Base-by-base conservation (phyloP, 129 eudicot species). In the Flaveria brownii region DNA sequence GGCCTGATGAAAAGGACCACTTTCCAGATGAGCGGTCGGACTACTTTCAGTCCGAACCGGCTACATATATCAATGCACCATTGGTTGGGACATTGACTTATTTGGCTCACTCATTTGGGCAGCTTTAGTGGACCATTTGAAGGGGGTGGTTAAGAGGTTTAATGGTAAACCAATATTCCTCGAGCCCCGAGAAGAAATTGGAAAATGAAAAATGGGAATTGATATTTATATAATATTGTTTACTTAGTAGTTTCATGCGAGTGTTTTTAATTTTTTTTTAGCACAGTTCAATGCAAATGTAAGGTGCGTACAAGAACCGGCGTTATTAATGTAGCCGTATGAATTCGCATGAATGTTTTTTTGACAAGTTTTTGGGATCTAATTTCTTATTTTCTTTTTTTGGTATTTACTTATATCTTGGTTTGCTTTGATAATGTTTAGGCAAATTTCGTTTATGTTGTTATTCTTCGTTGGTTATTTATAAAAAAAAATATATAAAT, bases 51-150 rank as follows among this genome's bases (percentile, higher is more conserved):
- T 95, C 99, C 0, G 99, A 95, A 72, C 99, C 97, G 1, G 92
- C 99, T 28, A 95, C 99, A 2, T 95, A 95, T 61, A 91, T 91
- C 23, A 95, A 91, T 46, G 97, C 99, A 9, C 99, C 99, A 30
- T 92, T 95, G 23, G 99, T 95, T 68, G 99, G 99, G 43, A 81
- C 99, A 7, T 82, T 95, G 72, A 81, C 95, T 41, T 95, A 91
- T 78, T 83, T 95, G 80, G 99, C 99, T 57, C 99, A 95, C 84
- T 91, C 99, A 6, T 95, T 89, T 77, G 96, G 99, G 51, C 97
- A 95, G 60, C 89, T 95, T 65, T 94, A 84, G 79, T 41, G 36
- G 23, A 67, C 69, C 20, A 52, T 61, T 61, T 55, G 66, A 17
- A 1, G 62, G 5, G 22, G 74, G 79, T 61, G 73, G 25, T 13